A percentile compares a stretch with the other conserved stretches of the same genome.
Evolutionary conservation across 2,329 filamentous ascomycete genomes (phyloP).

Genomic region (Coccinonectria pachysandricola): DNA sequence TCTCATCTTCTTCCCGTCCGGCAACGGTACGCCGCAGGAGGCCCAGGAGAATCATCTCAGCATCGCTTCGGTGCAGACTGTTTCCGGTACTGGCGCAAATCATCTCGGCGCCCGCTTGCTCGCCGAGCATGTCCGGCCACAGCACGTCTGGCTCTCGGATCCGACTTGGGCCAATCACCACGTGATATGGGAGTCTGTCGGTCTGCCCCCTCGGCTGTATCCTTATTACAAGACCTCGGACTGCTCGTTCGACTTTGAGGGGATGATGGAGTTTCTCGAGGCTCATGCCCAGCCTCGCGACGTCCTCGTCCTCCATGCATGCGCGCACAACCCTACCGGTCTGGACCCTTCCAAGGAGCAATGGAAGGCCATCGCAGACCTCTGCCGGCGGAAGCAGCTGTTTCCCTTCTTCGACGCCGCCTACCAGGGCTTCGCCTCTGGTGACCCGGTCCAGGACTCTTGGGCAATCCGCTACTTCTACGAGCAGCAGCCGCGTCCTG

Average conservation of each 20-base stretch:
- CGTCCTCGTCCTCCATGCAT: slow-evolving; percentile 84
- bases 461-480: slow-evolving; percentile 88
- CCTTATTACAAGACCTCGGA: slow-evolving; percentile 87
- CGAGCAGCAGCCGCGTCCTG: slow-evolving; percentile 63
- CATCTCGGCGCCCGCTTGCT: slow-evolving; percentile 92
- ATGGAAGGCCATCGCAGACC: slow-evolving; percentile 76
- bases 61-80: slow-evolving; percentile 65
- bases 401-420: slow-evolving; percentile 98
- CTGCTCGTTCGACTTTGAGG: slow-evolving; percentile 81
- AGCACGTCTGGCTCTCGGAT: slow-evolving; percentile 80
- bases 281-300: slow-evolving; percentile 60
- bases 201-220: slow-evolving; percentile 66
- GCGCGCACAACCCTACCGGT: slow-evolving; percentile 95
- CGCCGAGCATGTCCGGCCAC: slow-evolving; percentile 68
- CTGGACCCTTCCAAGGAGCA: slow-evolving; percentile 88
- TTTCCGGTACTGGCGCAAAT: slow-evolving; percentile 92
- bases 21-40: neutral
- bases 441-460: slow-evolving; percentile 72
- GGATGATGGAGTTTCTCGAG: slow-evolving; percentile 64
- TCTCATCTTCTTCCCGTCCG: slow-evolving; percentile 7
- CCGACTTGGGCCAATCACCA: slow-evolving; percentile 98
- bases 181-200: slow-evolving; percentile 91
- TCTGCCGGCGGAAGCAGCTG: slow-evolving; percentile 67
- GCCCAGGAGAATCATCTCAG: slow-evolving; percentile 7
- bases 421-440: slow-evolving; percentile 95